Evolutionary conservation across 495 filamentous ascomycete species (phyloP).

Genomic region (Tuber borchii): DNA sequence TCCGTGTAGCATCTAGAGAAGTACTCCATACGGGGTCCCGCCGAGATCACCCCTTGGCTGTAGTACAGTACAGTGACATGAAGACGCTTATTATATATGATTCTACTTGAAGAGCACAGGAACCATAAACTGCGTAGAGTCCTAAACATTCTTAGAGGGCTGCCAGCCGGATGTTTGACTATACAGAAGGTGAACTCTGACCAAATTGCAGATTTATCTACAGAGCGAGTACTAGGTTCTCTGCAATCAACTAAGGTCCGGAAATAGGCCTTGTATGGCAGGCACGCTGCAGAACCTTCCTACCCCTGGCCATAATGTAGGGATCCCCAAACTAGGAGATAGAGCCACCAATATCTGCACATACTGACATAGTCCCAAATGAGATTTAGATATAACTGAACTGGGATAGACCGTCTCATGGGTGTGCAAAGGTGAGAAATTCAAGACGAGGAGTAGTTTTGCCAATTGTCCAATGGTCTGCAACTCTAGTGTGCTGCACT

Average conservation of each 20-base stretch:
- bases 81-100: background rate
- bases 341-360: background rate
- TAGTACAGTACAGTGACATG: background rate
- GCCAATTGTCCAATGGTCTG: background rate
- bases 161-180: background rate
- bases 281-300: background rate
- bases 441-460: too few relatives aligned
- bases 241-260: background rate
- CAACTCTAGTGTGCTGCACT: background rate
- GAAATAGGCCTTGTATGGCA: background rate
- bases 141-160: background rate
- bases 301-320: background rate
- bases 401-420: background rate
- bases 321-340: background rate
- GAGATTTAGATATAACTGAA: background rate
- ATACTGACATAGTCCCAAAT: background rate
- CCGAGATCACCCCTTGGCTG: background rate
- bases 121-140: background rate
- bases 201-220: background rate
- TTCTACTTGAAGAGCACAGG: background rate
- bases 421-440: too few relatives aligned
- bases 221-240: background rate
- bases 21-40: background rate
- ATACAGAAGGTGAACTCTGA: background rate
- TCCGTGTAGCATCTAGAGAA: background rate